Base-by-base conservation (phyloP, 2,329 filamentous ascomycete genomes). In the Paracamarosporium sp. region DNA sequence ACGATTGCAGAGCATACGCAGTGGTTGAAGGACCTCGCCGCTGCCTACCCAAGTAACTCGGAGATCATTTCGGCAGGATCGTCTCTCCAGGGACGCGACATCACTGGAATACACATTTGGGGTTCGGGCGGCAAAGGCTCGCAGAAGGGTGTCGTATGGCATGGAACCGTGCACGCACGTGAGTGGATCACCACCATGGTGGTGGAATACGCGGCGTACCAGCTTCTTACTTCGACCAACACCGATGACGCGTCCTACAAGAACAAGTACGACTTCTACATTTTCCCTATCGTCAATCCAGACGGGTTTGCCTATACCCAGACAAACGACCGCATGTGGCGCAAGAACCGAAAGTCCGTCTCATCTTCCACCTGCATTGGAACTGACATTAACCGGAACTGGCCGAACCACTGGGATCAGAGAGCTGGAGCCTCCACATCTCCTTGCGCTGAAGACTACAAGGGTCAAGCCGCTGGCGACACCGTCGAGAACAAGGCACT, bases 231-330 rank as follows among this genome's bases (percentile, higher is more conserved):
- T 13, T 65, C 67, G 5, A 70, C 72, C 3, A 68, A 75, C 44
- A 45, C 73, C 12, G 63, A 65, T 1, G 66, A 67, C 40, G 65
- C 67, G 2, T 68, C 73, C 1, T 80, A 85, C 52, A 79, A 89
- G 24, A 81, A 89, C 72, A 84, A 80, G 54, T 88, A 87, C 68
- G 88, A 90, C 74, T 88, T 88, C 63, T 89, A 88, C 71, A 82
- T 90, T 63, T 69, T 76, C 59, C 74, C 75, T 7, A 65, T 76
- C n/a, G 72, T 76, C 24, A 77, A 77, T 63, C 75, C 75, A 1
- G 74, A 76, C 48, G 75, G 75, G 54, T 78, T 78, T 59, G 70
- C 72, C 43, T 77, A 72, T 65, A 69, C 72, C 4, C 76, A 78
- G 51, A 66, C 69, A n/a, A 72, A 55, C 44, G 70, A 77, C 59